Evolutionary conservation across 2,329 filamentous ascomycete species (phyloP), one percentile per base, ranked within the genome.

Genomic region (Sporothrix pallida): DNA sequence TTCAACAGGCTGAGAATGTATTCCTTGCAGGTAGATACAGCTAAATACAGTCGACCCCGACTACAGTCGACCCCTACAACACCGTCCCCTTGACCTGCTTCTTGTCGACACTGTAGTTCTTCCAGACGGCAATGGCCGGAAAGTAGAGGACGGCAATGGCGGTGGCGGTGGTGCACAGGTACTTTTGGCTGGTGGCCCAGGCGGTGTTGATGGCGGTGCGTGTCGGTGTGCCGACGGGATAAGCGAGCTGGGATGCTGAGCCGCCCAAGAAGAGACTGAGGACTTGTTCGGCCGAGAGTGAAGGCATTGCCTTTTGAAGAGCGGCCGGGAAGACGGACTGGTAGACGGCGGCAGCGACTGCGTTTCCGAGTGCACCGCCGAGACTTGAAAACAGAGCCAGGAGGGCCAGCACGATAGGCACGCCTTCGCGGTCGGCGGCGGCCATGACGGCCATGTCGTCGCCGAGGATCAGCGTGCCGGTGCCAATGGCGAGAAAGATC

Each of bases 291-390:
- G 87, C 87, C 0, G 90, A 81, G 75, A 87, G 85, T 60, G 80
- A 76, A 52, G 80, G 79, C 13, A 90, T 82, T 72, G 87, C 86
- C 48, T 80, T 75, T 54, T 79, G 78, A 7, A 91, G 83, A 48
- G 85, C 86, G 20, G 79, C 78, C 8, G 86, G 86, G 76, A 91
- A 87, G 7, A 86, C 82, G 76, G 85, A 84, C 0, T 85, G 87
- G 88, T 89, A 92, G 76, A 92, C 87, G 10, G 88, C 88, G 0
- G 85, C 86, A 2, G 89, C 86, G 67, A 92, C 84, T 31, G 88
- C 86, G 1, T 83, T 82, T 13, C 89, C 89, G 42, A 90, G 85
- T 1, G 87, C 87, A 58, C 87, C 87, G 70, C 89, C 90, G 71
- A 91, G 84, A 73, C 85, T 86, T 75, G 87, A 85, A 70, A 87